Percentiles rank a stretch among this genome's conserved stretches.
Conservation (phyloP, 1,284 basidiomycete species). For the Sanghuangporus weigelae region DNA sequence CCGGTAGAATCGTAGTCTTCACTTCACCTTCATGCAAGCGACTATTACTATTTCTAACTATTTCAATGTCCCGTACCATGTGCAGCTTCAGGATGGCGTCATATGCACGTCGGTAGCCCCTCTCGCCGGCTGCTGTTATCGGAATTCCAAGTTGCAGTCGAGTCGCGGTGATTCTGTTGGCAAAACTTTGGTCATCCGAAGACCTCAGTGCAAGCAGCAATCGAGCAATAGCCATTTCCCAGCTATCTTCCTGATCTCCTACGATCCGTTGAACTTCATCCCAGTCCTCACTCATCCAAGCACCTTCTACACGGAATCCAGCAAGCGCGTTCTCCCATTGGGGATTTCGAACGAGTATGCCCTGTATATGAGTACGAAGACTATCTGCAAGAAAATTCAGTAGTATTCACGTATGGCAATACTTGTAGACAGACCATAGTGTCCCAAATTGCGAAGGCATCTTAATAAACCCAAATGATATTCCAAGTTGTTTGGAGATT, state of each 20-base stretch:
- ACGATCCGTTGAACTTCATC: conserved; percentile 66
- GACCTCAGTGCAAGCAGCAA: conserved; percentile 79
- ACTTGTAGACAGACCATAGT: conserved; percentile 70
- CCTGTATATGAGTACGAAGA: conserved; percentile 90
- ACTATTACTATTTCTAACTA: conserved; percentile 52
- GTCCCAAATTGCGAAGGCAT: conserved; percentile 92
- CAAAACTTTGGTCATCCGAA: conserved; percentile 41
- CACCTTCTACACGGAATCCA: conserved; percentile 89
- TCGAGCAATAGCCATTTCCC: conserved; percentile 76
- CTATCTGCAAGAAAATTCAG: conserved; percentile 59
- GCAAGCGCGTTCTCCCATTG: conserved; percentile 79
- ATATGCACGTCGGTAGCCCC: conserved; percentile 84
- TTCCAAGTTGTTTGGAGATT: conserved; percentile 83
- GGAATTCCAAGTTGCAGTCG: conserved; percentile 76
- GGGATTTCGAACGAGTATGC: conserved; percentile 82
- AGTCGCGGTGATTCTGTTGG: conserved; percentile 56
- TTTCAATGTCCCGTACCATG: conserved; percentile 82
- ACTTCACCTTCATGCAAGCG: conserved; percentile 18
- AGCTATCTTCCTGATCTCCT: conserved; percentile 43
- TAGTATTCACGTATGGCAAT: not conserved
- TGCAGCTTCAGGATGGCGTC: conserved; percentile 87
- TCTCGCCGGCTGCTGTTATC: conserved; percentile 75
- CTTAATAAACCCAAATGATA: conserved; percentile 88
- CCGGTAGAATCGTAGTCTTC: conserved; percentile 29
- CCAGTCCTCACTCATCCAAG: conserved; percentile 96